A percentile compares a stretch with the other conserved stretches of the same genome.
Conservation (phyloP, 306 rosid species). For the Rosa lucieae region DNA sequence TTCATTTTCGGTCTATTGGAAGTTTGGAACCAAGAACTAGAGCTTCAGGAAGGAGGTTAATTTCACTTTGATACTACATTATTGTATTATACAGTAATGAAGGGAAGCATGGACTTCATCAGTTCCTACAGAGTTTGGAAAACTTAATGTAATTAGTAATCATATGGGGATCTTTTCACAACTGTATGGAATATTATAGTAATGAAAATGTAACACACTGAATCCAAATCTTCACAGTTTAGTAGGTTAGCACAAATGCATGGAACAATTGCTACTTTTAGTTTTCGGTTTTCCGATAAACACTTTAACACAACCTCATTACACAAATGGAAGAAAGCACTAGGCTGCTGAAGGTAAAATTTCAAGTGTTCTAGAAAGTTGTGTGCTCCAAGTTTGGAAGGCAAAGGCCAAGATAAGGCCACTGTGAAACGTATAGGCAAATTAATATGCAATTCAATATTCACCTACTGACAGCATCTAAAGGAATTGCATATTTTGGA, state of each 20-base stretch:
- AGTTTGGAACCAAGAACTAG: background rate
- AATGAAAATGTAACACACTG: slow-evolving; percentile 2
- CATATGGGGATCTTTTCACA: background rate
- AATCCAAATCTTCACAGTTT: slow-evolving; percentile 9
- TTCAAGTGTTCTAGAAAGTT: no score
- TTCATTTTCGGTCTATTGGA: background rate
- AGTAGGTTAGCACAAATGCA: slow-evolving; percentile 18
- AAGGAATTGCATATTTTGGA: no score
- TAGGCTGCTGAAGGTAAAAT: no score
- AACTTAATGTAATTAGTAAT: background rate
- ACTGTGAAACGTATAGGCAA: no score
- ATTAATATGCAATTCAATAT: no score
- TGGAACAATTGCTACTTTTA: slow-evolving; percentile 26
- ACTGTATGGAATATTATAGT: background rate
- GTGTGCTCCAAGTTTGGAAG: no score
- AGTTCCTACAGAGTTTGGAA: background rate
- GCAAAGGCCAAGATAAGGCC: no score
- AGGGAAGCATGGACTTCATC: background rate
- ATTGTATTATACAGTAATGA: background rate
- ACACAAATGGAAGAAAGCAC: slow-evolving; percentile 29
- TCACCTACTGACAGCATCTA: no score
- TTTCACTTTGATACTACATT: background rate
- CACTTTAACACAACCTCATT: slow-evolving; percentile 23
- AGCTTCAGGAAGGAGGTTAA: background rate
- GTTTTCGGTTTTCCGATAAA: slow-evolving; percentile 1